phyloP scores from a whole-genome alignment of 2,329 filamentous ascomycete genomes.

The Aspergillus pseudonomiae region DNA sequence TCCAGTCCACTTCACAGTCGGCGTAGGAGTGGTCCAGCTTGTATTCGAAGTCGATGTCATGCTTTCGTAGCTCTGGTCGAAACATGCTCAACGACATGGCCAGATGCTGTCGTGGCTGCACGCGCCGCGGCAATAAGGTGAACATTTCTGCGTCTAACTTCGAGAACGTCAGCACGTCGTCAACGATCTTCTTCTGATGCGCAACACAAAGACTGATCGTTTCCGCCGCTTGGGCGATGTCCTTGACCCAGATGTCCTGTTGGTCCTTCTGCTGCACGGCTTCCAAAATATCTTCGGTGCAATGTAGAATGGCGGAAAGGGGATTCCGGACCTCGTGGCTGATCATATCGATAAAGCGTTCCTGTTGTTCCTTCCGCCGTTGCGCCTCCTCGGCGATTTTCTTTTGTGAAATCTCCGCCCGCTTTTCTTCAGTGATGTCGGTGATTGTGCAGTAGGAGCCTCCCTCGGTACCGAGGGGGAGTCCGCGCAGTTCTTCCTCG shows the following conservation, averaged over 20 bases:
- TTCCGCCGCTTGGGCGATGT: slow-evolving; percentile 72
- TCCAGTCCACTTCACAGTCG: slow-evolving; percentile 63
- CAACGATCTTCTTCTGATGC: slow-evolving; percentile 79
- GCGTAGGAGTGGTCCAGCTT: slow-evolving; percentile 65
- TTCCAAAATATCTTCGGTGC: slow-evolving; percentile 52
- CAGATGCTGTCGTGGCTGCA: slow-evolving; percentile 68
- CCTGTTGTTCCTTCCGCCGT: slow-evolving; percentile 76
- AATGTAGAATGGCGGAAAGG: slow-evolving; percentile 61
- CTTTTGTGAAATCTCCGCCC: slow-evolving; percentile 78
- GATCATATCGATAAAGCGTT: slow-evolving; percentile 78
- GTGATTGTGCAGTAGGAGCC: slow-evolving; percentile 59
- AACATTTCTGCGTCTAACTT: slow-evolving; percentile 77
- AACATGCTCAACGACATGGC: slow-evolving; percentile 75
- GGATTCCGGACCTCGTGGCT: slow-evolving; percentile 62
- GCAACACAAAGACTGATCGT: slow-evolving; percentile 78
- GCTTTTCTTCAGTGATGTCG: slow-evolving; percentile 84
- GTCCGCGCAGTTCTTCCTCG: slow-evolving; percentile 13
- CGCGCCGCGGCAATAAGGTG: slow-evolving; percentile 70
- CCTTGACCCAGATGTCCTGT: slow-evolving; percentile 50
- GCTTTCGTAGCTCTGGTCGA: slow-evolving; percentile 70
- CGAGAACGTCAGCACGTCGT: slow-evolving; percentile 72
- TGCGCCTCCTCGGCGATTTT: slow-evolving; percentile 78
- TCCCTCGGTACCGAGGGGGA: slow-evolving; percentile 9
- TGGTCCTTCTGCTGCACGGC: slow-evolving; percentile 17
- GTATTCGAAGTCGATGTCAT: slow-evolving; percentile 68